Conservation (phyloP, 2,329 filamentous ascomycete genomes). For the Graphilbum ipis-grandicollis region DNA sequence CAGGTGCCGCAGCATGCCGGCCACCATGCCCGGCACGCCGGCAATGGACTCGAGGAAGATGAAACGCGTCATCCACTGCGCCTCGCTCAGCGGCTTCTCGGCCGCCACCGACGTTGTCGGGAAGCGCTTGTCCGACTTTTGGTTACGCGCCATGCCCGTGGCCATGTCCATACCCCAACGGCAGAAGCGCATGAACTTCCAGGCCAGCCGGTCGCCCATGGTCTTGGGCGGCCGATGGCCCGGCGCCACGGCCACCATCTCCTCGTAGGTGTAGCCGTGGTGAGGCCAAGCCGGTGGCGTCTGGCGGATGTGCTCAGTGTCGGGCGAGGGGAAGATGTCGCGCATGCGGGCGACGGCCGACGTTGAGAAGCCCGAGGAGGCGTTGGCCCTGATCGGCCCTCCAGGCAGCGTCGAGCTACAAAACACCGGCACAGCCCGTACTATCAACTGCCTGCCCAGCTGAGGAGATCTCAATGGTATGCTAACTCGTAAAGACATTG, state of each 20-base stretch:
- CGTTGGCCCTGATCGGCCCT: background rate
- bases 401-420: background rate
- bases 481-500: conserved; percentile 5
- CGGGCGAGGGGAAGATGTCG: conserved; percentile 46
- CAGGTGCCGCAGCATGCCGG: conserved; percentile 81
- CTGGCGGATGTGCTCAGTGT: conserved; percentile 41
- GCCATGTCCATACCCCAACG: conserved; percentile 67
- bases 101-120: conserved; percentile 37
- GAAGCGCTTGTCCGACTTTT: conserved; percentile 43
- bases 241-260: conserved; percentile 59
- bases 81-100: conserved; percentile 52
- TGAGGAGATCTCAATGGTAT: conserved; percentile 3
- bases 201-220: conserved; percentile 62
- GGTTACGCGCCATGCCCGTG: conserved; percentile 56
- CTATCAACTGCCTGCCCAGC: conserved; percentile 4
- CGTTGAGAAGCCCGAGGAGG: conserved; percentile 25
- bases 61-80: conserved; percentile 77
- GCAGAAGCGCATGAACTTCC: conserved; percentile 57
- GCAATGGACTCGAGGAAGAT: conserved; percentile 91
- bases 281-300: conserved; percentile 54
- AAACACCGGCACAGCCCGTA: conserved; percentile 2
- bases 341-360: conserved; percentile 26
- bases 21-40: conserved; percentile 93
- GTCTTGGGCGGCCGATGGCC: conserved; percentile 61
- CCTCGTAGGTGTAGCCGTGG: conserved; percentile 56